Percentiles rank a stretch among this genome's conserved stretches.
phyloP scores from a whole-genome alignment of 2,329 filamentous ascomycete species.

The Xylaria sp. region DNA sequence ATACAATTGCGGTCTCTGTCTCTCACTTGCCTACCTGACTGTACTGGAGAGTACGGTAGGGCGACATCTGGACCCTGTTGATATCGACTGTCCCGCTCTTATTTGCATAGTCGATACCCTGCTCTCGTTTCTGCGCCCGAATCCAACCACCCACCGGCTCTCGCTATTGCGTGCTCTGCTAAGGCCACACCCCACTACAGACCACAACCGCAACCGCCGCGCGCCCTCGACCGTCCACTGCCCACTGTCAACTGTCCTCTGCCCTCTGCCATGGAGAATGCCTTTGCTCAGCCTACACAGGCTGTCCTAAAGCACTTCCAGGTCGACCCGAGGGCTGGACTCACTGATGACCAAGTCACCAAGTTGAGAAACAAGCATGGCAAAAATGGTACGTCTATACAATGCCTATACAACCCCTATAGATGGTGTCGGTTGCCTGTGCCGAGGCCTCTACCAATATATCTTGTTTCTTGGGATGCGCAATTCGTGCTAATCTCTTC shows the following conservation, averaged over 20 bases:
- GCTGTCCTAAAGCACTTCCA: conserved; percentile 69
- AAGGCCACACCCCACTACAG: conserved; percentile 38
- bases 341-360: conserved; percentile 68
- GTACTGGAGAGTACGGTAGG: not conserved
- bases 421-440: not conserved
- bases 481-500: conserved; percentile 31
- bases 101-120: conserved; percentile 33
- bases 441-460: conserved; percentile 33
- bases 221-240: conserved; percentile 22
- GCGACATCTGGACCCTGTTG: conserved; percentile 22
- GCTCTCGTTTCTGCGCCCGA: conserved; percentile 30
- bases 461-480: conserved; percentile 10
- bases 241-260: conserved; percentile 25
- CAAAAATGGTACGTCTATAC: conserved; percentile 68
- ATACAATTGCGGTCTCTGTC: conserved; percentile 26
- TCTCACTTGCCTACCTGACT: conserved; percentile 16
- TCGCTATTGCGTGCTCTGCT: conserved; percentile 36
- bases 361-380: conserved; percentile 68
- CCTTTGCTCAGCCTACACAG: conserved; percentile 67
- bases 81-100: conserved; percentile 18
- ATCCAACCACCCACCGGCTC: conserved; percentile 22
- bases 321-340: conserved; percentile 64
- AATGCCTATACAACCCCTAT: not conserved
- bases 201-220: conserved; percentile 18
- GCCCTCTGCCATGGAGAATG: conserved; percentile 65